These are phyloP conservation scores for Didymella sp. DNA, from an alignment of 2,329 filamentous ascomycete species.

Conservation along the genomic window DNA sequence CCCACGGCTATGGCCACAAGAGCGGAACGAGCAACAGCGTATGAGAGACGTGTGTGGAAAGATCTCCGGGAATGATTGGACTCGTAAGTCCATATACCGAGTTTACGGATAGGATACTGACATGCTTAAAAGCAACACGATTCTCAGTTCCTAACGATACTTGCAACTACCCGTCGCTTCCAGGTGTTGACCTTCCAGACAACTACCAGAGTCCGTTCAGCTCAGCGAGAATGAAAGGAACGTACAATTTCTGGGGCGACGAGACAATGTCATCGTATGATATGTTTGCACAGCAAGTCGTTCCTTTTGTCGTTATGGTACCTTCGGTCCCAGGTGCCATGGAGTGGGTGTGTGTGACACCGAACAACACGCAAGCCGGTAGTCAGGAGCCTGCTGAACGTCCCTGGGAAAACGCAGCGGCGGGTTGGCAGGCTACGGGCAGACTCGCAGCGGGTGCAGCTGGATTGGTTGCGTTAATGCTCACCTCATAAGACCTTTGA, in stretches of 20 bases:
- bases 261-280: background rate
- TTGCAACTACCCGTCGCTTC: background rate
- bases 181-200: background rate
- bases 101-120: background rate
- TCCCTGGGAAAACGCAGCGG: background rate
- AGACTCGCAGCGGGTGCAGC: background rate
- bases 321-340: background rate
- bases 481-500: background rate
- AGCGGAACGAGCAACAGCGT: background rate
- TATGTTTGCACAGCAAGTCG: background rate
- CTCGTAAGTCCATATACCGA: background rate
- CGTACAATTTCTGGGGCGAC: background rate
- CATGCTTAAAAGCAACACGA: background rate
- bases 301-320: background rate
- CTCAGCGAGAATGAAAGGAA: background rate
- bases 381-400: background rate
- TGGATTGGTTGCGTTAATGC: background rate
- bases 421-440: background rate
- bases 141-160: background rate
- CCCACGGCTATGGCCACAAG: background rate
- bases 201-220: background rate
- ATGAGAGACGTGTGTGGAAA: background rate
- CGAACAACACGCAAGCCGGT: background rate
- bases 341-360: conserved; percentile 1
- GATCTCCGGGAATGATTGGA: background rate